Base-by-base conservation (phyloP, 2,329 filamentous ascomycete genomes). In the Drechslerella coelobrocha region DNA sequence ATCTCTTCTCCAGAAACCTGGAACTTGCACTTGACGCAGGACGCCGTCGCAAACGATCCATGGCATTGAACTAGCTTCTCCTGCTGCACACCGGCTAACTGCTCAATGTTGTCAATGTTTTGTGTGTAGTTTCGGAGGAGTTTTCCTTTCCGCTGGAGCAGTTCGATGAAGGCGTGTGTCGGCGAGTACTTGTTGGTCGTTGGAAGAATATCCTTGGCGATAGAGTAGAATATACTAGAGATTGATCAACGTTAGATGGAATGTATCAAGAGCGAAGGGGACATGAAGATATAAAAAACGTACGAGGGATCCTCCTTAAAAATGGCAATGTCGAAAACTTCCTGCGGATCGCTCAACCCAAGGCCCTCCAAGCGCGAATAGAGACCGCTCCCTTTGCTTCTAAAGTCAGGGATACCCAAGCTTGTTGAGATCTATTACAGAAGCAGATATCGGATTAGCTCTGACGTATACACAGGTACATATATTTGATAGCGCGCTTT, bases 51-150 rank as follows among this genome's bases (percentile, higher is more conserved):
- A 81, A 97, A 97, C 5, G 91, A 96, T 71, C 94, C 94, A 78
- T 99, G 94, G 78, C 94, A 97, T 79, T 99, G 93, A 26, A 99
- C 89, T 17, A 97, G 84, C 77, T 94, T 96, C 31, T 90, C 88
- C 0, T 86, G 84, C 21, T 83, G 80, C 69, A 99, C 90, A 21
- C 94, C 94, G 0, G 93, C 93, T 76, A 90, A 88, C 72, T 88
- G 85, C 79, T 99, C 93, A 55, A 97, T 87, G 75, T 97, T 97
- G 82, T 99, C 94, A 77, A 99, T 97, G 79, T 99, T 99, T 78
- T 99, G 94, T 0, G 94, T 96, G 81, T 97, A 99, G 80, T 97
- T 97, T 43, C 92, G 97, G 68, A 97, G 85, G 5, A 99, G 85
- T 79, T 96, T 96, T 74, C 86, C 87, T 78, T 92, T 89, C 75